A percentile compares a stretch with the other conserved stretches of the same genome.
Conservation (phyloP, 176 grass and related monocot species). For the Cenchrus fungigraminus region DNA sequence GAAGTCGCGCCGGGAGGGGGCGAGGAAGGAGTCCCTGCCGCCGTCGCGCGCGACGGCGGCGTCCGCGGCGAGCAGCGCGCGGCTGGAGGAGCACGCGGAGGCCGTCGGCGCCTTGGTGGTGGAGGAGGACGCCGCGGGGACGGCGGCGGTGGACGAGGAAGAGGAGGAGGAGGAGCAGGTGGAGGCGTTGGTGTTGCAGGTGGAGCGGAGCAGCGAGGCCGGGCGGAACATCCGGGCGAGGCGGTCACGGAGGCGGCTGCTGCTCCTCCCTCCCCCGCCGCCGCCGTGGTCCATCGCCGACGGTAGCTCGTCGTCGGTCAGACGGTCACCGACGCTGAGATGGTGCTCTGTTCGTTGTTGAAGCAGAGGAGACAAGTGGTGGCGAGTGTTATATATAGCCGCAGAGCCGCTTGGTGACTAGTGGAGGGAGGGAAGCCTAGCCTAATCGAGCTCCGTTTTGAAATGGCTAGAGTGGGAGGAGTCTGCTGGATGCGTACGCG, state of each 20-base stretch:
- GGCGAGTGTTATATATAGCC: slow-evolving; percentile 32
- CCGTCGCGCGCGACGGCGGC: background rate
- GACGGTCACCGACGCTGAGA: background rate
- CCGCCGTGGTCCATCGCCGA: slow-evolving; percentile 40
- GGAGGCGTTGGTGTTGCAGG: slow-evolving; percentile 73
- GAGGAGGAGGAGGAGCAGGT: slow-evolving; percentile 23
- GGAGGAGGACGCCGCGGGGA: background rate
- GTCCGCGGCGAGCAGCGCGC: slow-evolving; percentile 55
- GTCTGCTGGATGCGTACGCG: background rate
- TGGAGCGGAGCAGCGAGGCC: slow-evolving; percentile 59
- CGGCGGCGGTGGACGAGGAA: background rate
- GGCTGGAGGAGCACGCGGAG: slow-evolving; percentile 62
- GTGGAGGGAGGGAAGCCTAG: background rate
- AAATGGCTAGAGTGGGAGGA: slow-evolving; percentile 13
- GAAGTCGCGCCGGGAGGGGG: slow-evolving; percentile 45
- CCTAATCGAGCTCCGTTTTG: background rate
- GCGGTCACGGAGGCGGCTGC: slow-evolving; percentile 64
- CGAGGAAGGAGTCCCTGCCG: slow-evolving; percentile 42
- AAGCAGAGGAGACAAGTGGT: background rate
- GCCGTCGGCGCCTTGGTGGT: background rate
- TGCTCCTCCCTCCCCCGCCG: slow-evolving; percentile 38
- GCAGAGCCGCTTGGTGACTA: too few relatives aligned
- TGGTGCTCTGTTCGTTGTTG: background rate
- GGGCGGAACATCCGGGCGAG: slow-evolving; percentile 83
- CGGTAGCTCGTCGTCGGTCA: background rate